Conservation (phyloP, 169 alveolate genomes). For the Miamiensis avidus region DNA sequence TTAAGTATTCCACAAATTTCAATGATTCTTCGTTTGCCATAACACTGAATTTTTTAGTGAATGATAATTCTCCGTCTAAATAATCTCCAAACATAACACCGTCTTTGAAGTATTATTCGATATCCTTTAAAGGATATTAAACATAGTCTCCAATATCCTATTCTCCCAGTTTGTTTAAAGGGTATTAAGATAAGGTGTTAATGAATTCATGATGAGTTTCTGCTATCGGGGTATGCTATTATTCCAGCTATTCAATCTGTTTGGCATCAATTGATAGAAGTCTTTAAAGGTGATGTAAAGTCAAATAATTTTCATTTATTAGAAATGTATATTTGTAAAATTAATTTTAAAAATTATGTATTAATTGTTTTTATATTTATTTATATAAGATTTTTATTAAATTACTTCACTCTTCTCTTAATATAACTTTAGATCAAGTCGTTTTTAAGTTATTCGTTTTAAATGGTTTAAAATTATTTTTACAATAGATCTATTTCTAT, state of each 20-base stretch:
- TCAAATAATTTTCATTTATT: not conserved
- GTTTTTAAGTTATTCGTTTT: slow-evolving; percentile 17
- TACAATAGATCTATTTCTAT: slow-evolving; percentile 19
- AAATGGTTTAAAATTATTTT: slow-evolving; percentile 1
- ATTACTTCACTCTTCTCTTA: not conserved
- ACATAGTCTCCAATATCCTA: slow-evolving; percentile 22
- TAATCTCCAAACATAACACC: slow-evolving; percentile 15
- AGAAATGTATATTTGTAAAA: too few relatives aligned
- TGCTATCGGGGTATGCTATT: not conserved
- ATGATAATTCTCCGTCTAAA: slow-evolving; percentile 7
- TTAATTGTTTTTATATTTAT: too few relatives aligned
- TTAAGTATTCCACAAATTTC: not conserved
- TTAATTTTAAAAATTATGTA: too few relatives aligned
- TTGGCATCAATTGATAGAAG: not conserved
- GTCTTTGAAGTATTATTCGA: slow-evolving; percentile 9
- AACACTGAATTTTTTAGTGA: slow-evolving; percentile 16
- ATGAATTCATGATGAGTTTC: not conserved
- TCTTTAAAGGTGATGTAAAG: slow-evolving; percentile 2
- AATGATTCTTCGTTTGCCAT: slow-evolving; percentile 16
- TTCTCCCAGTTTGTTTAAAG: not conserved
- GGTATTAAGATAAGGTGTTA: slow-evolving; percentile 1
- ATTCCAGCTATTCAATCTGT: not conserved
- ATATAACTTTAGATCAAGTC: slow-evolving; percentile 1
- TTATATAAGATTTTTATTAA: too few relatives aligned
- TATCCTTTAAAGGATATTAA: slow-evolving; percentile 4